Conservation (phyloP, 108 stramenopile species). For the Cyclotella kingstonii region DNA sequence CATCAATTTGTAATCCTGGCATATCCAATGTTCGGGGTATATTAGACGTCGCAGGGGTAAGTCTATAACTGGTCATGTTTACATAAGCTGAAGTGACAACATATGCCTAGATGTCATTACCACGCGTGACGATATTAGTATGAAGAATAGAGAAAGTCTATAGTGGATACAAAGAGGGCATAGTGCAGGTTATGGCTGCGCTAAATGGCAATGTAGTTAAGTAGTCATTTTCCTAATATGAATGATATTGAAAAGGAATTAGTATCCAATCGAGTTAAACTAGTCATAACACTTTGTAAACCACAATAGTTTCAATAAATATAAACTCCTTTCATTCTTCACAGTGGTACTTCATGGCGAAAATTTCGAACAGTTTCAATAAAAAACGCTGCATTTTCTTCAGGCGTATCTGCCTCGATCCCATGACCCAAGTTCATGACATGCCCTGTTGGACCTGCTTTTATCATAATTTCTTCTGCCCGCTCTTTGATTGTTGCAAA, state of each 20-base stretch:
- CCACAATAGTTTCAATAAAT: background rate
- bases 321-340: background rate
- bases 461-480: slow-evolving; percentile 90
- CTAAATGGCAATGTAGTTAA: slow-evolving; percentile 35
- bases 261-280: background rate
- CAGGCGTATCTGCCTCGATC: slow-evolving; percentile 93
- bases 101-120: slow-evolving; percentile 34
- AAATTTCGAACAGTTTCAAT: slow-evolving; percentile 94
- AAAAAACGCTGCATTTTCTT: slow-evolving; percentile 95
- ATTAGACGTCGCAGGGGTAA: slow-evolving; percentile 42
- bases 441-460: slow-evolving; percentile 88
- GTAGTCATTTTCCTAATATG: slow-evolving; percentile 39
- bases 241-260: slow-evolving; percentile 37
- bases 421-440: slow-evolving; percentile 99
- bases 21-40: slow-evolving; percentile 37
- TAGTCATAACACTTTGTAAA: background rate
- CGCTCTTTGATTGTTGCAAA: slow-evolving; percentile 92
- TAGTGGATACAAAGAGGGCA: slow-evolving; percentile 32
- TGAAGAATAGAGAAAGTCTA: slow-evolving; percentile 30
- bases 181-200: slow-evolving; percentile 41
- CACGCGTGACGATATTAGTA: slow-evolving; percentile 23
- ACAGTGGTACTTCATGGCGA: slow-evolving; percentile 60
- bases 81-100: slow-evolving; percentile 27
- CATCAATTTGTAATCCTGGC: background rate
- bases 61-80: slow-evolving; percentile 34